phyloP scores from a whole-genome alignment of 208 protist genomes.

The Leishmania gerbilli region DNA sequence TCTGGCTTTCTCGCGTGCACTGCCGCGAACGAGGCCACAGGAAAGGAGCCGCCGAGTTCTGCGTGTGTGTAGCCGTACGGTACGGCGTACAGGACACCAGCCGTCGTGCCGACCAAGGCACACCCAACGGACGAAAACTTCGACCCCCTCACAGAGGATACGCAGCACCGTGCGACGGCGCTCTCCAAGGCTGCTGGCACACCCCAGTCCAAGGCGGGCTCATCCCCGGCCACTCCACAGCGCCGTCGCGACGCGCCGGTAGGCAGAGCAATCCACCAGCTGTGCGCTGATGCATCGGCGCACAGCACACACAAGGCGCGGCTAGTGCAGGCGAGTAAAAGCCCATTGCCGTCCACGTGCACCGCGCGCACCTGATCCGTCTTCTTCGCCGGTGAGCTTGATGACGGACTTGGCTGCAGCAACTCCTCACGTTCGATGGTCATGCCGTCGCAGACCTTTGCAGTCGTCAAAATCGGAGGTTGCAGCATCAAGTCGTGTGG shows the following conservation, averaged over 20 bases:
- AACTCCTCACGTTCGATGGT: neutral
- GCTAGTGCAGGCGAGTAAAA: slow-evolving; percentile 22
- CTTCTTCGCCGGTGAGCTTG: neutral
- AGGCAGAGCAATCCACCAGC: slow-evolving; percentile 13
- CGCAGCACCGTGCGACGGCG: neutral
- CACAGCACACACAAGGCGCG: slow-evolving; percentile 14
- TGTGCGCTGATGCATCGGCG: neutral
- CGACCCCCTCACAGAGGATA: neutral
- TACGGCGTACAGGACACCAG: slow-evolving; percentile 9
- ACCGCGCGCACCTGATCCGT: slow-evolving; percentile 24
- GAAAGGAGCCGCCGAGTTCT: neutral
- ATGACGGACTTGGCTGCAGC: neutral
- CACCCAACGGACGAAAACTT: slow-evolving; percentile 2
- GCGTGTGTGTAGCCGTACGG: slow-evolving; percentile 14
- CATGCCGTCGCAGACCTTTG: too few species aligned
- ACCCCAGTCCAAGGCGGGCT: neutral
- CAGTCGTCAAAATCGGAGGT: neutral
- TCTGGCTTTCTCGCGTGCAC: neutral
- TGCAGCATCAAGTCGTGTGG: neutral
- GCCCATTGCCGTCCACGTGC: slow-evolving; percentile 22
- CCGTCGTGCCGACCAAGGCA: slow-evolving; percentile 18
- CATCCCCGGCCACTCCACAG: neutral
- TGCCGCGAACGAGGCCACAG: neutral
- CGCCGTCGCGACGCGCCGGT: neutral
- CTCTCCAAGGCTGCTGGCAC: slow-evolving; percentile 6